A percentile compares a stretch with the other conserved stretches of the same genome.
phyloP scores from a whole-genome alignment of 768 basidiomycete species.

The Lentinula edodes region DNA sequence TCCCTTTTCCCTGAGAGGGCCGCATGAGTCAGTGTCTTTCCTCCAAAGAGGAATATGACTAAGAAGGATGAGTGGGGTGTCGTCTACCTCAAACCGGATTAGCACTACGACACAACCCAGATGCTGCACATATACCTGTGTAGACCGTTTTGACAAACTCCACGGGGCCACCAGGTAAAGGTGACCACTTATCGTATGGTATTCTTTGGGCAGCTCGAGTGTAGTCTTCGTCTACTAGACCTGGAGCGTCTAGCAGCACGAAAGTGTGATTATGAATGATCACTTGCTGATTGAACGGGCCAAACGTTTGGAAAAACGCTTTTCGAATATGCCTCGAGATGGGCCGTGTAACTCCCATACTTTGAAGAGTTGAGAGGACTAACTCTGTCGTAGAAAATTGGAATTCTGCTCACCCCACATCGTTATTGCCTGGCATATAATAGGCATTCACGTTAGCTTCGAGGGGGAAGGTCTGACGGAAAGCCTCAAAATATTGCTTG shows the following conservation, averaged over 20 bases:
- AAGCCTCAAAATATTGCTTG: constrained; percentile 49
- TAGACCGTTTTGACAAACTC: constrained; percentile 50
- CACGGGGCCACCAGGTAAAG: constrained; percentile 48
- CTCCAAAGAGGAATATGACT: constrained; percentile 84
- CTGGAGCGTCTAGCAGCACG: constrained; percentile 69
- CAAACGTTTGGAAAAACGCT: constrained; percentile 60
- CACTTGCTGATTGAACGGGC: constrained; percentile 59
- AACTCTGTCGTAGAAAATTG: not conserved
- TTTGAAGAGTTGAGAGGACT: constrained; percentile 16
- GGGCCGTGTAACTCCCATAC: constrained; percentile 49
- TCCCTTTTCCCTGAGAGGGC: constrained; percentile 67
- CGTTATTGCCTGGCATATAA: constrained; percentile 79
- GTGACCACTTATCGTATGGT: constrained; percentile 51
- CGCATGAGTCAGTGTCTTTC: constrained; percentile 69
- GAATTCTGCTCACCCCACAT: constrained; percentile 49
- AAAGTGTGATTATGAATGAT: constrained; percentile 66
- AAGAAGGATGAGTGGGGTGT: constrained; percentile 59
- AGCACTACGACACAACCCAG: not conserved
- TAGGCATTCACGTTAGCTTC: constrained; percentile 36
- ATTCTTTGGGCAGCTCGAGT: constrained; percentile 44
- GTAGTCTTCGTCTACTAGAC: constrained; percentile 82
- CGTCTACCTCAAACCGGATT: constrained; percentile 13
- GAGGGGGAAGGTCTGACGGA: constrained; percentile 54
- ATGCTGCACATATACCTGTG: constrained; percentile 19
- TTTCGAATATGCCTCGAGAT: constrained; percentile 50